phyloP scores from a whole-genome alignment of 306 rosid species.

The Aeschynomene evenia region DNA sequence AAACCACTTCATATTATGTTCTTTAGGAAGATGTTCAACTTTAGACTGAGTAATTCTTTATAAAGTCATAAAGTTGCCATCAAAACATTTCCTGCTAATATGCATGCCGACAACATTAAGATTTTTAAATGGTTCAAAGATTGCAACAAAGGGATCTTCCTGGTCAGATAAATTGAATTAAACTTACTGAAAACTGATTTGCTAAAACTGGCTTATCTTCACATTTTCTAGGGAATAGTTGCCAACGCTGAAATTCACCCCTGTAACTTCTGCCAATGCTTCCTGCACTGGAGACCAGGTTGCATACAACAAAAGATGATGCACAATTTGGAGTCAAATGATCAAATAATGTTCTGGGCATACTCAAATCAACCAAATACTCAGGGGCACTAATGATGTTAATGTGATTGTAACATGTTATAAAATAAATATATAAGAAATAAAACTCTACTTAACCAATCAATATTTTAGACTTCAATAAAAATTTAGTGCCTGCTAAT shows the following conservation, averaged over 20 bases:
- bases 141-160: constrained; percentile 18
- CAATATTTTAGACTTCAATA: constrained; percentile 6
- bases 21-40: neutral
- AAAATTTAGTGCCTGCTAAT: neutral
- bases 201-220: constrained; percentile 90
- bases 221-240: constrained; percentile 65
- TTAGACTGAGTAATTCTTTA: constrained; percentile 2
- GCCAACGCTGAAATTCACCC: constrained; percentile 96
- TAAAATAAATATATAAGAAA: constrained; percentile 1
- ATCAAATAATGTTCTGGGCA: constrained; percentile 10
- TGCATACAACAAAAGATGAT: constrained; percentile 17
- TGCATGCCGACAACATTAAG: too few species aligned
- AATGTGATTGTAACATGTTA: neutral
- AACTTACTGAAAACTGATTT: constrained; percentile 88
- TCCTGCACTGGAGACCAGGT: constrained; percentile 62
- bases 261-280: constrained; percentile 85
- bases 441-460: neutral
- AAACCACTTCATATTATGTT: constrained; percentile 11
- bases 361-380: constrained; percentile 20
- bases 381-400: constrained; percentile 4
- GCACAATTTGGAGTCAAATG: neutral
- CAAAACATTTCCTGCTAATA: too few species aligned
- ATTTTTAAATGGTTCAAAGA: neutral
- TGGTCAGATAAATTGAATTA: constrained; percentile 22
- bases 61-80: neutral